Evolutionary conservation across 192 early-diverging fungal genomes (phyloP), one percentile per base, ranked within the genome.

Genomic region (Entomortierella chlamydospora): DNA sequence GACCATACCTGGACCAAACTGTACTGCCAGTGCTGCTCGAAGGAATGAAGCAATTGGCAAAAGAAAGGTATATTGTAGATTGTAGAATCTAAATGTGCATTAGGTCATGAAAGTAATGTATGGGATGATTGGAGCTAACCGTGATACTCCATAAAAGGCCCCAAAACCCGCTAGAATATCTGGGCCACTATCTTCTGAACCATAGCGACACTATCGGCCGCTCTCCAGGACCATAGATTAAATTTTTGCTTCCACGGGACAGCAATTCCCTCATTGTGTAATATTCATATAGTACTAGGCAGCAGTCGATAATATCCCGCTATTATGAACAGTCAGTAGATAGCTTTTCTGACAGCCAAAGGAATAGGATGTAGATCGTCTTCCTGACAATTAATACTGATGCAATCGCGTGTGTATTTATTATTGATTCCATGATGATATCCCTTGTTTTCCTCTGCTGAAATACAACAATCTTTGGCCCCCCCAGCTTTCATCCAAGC

Each of bases 21-120:
- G 87, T 88, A 15, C 69, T 88, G 1, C 87, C 87, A 41, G 81
- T 82, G 7, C 50, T 88, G 18, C 60, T 88, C 29, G 83, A 88
- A 37, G 87, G 87, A 2, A 82, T 88, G 81, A 85, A 85, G 62
- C 63, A 83, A 61, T 56, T 88, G 12, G 77, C 80, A 41, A 82
- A 77, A 56, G 85, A 88, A 45, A 66, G 85, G 87, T 88, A 84
- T n/a, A 31, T 1, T 20, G 7, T 4, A 25, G 18, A 37, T 22
- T 41, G 37, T 41, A 49, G 15, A 30, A n/a, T n/a, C n/a, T n/a
- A n/a, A n/a, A n/a, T n/a, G n/a, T n/a, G n/a, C n/a, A 13, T 13
- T 17, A 9, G 7, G 22, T 15, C 15, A 26, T n/a, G 18, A 29
- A 17, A 30, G 42, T 26, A 73, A 22, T 52, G 22, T 33, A 41